Conservation (phyloP, 2,329 filamentous ascomycete genomes). For the Lasiodiplodia theobromae region DNA sequence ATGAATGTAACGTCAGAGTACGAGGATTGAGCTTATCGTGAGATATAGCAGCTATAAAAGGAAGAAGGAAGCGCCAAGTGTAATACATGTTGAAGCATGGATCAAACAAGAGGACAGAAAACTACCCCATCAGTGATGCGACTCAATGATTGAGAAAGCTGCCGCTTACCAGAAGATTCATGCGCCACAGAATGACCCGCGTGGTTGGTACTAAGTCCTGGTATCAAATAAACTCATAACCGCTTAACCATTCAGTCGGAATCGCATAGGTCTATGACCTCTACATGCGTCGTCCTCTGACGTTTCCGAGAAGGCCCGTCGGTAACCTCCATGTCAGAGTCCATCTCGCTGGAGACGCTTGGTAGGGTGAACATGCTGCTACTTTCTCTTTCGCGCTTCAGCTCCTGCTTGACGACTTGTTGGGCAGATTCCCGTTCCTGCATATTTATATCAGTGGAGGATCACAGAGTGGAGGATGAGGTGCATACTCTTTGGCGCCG, state of each 20-base stretch:
- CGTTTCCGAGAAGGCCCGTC: constrained; percentile 16
- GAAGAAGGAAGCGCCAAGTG: neutral
- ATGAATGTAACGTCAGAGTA: too few relatives aligned
- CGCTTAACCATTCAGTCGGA: constrained; percentile 9
- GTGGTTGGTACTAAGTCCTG: neutral
- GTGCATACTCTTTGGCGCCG: constrained; percentile 34
- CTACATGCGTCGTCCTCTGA: neutral
- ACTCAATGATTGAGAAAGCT: neutral
- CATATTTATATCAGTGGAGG: neutral
- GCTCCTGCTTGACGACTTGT: neutral
- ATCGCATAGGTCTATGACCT: constrained; percentile 18
- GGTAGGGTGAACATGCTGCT: constrained; percentile 7
- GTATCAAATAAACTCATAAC: neutral
- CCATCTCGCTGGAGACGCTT: constrained; percentile 11
- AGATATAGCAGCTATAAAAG: neutral
- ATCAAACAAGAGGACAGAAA: neutral
- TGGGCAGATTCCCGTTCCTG: constrained; percentile 14
- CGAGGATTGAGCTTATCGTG: too few relatives aligned
- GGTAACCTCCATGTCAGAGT: constrained; percentile 15
- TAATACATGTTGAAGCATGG: neutral
- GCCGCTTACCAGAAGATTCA: neutral
- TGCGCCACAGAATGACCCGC: neutral
- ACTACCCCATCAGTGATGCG: neutral
- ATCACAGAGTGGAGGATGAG: neutral
- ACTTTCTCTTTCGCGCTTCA: constrained; percentile 10